Evolutionary conservation across 129 eudicot genomes (phyloP), one percentile per base, ranked within the genome.

Genomic region (Dittrichia graveolens): DNA sequence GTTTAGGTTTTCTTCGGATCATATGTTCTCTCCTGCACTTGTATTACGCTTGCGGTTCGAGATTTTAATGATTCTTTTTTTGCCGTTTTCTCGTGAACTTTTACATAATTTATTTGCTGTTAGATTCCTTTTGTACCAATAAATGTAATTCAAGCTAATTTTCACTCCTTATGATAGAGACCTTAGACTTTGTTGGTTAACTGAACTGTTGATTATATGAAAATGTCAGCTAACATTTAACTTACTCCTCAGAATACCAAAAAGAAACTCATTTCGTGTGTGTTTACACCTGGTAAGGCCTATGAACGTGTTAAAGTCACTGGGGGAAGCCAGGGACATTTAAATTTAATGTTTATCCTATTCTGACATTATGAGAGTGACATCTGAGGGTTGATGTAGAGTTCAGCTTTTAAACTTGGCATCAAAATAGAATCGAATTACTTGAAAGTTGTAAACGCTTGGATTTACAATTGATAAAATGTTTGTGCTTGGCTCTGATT

Each of bases 111-210:
- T 52, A 35, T 16, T 42, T 39, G 52, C 43, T 74, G 63, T 19
- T 49, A 3, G 44, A 11, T 37, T 37, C 7, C 8, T 48, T 38
- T 12, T 37, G 39, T 37, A 47, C 24, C 18, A 7, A 73, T 74
- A 5, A 12, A 40, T 53, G 62, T 39, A n/a, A 53, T 65, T 24
- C 2, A 0, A 54, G 16, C 8, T 43, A 3, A 15, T 75, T 43
- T 54, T 67, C 47, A 65, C 34, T 35, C 3, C 31, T 6, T 16
- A 31, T 70, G 64, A 70, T 53, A 19, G 60, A 34, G 57, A 55
- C 45, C 53, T 56, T 75, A 18, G 52, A 16, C 24, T 44, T 37
- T 45, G 47, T 67, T 56, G 74, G 67, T 24, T 55, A 56, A 35
- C 37, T 35, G 2, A 48, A 53, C 11, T 7, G 62, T 63, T 38